Percentiles rank a stretch among this genome's conserved stretches.
phyloP scores from a whole-genome alignment of 345 rosid genomes.

The Bruguiera gymnorhiza region DNA sequence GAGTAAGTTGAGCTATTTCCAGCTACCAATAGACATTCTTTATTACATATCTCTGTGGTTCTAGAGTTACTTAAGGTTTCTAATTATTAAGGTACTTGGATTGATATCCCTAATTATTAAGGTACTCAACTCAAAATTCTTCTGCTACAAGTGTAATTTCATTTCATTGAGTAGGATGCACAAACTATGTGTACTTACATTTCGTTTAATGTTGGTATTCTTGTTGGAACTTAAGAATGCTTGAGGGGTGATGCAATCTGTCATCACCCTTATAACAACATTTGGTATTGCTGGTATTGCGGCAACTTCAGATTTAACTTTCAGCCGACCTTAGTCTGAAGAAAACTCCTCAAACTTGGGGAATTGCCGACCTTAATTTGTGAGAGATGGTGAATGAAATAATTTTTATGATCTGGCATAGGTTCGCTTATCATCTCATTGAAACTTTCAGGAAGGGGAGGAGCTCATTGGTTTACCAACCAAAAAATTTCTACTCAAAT shows the following conservation, averaged over 20 bases:
- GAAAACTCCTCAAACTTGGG: slow-evolving; percentile 91
- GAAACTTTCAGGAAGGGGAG: not conserved
- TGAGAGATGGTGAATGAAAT: not conserved
- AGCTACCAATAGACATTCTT: slow-evolving; percentile 2
- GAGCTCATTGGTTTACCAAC: too few relatives aligned
- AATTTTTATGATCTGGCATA: not conserved
- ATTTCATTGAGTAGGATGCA: not conserved
- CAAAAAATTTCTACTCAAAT: too few relatives aligned
- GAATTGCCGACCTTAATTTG: slow-evolving; percentile 54
- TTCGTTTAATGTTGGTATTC: not conserved
- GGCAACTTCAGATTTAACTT: slow-evolving; percentile 71
- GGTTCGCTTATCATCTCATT: not conserved
- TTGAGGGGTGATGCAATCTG: not conserved
- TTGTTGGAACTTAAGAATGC: not conserved
- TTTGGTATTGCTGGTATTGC: not conserved
- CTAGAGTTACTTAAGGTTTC: slow-evolving; percentile 14
- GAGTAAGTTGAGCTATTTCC: slow-evolving; percentile 49
- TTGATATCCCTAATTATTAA: slow-evolving; percentile 92
- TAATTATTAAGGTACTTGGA: slow-evolving; percentile 53
- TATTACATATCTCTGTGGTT: slow-evolving; percentile 14
- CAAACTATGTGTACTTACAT: not conserved
- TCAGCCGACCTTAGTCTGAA: slow-evolving; percentile 86
- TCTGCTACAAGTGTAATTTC: not conserved
- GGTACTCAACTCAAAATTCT: slow-evolving; percentile 44
- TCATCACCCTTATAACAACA: not conserved